Evolutionary conservation across 2,329 filamentous ascomycete species (phyloP).

Genomic region (Cordyceps farinosa): DNA sequence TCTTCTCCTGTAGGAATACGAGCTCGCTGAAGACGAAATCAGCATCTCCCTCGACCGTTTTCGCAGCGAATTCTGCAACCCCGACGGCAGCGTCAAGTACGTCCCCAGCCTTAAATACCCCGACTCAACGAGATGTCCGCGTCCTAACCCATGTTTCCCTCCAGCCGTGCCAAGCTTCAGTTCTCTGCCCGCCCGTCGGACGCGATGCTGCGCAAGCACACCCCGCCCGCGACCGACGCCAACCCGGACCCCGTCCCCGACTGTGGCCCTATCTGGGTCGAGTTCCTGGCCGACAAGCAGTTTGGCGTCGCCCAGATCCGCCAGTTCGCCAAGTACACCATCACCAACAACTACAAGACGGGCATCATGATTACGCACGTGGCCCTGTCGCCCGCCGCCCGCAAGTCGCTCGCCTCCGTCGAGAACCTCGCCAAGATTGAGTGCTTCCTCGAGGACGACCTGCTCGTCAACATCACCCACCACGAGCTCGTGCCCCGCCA

Average conservation of each 20-base stretch:
- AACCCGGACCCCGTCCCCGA: conserved; percentile 69
- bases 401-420: conserved; percentile 79
- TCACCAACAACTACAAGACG: conserved; percentile 76
- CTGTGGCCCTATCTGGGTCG: conserved; percentile 86
- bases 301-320: conserved; percentile 93
- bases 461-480: conserved; percentile 96
- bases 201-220: conserved; percentile 81
- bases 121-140: background rate
- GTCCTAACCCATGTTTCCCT: conserved; percentile 1
- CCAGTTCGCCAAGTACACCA: conserved; percentile 78
- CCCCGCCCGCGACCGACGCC: conserved; percentile 62
- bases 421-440: conserved; percentile 78
- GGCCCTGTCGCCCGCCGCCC: conserved; percentile 77
- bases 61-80: conserved; percentile 64
- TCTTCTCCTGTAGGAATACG: conserved; percentile 68
- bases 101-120: background rate
- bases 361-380: conserved; percentile 87
- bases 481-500: conserved; percentile 96
- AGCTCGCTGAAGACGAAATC: conserved; percentile 84
- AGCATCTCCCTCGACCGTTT: conserved; percentile 84
- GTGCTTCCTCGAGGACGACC: conserved; percentile 91
- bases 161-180: conserved; percentile 76
- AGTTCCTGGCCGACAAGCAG: conserved; percentile 77
- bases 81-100: conserved; percentile 73
- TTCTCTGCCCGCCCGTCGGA: conserved; percentile 84